phyloP scores from a whole-genome alignment of 2,329 filamentous ascomycete genomes.

The Seiridium cupressi region DNA sequence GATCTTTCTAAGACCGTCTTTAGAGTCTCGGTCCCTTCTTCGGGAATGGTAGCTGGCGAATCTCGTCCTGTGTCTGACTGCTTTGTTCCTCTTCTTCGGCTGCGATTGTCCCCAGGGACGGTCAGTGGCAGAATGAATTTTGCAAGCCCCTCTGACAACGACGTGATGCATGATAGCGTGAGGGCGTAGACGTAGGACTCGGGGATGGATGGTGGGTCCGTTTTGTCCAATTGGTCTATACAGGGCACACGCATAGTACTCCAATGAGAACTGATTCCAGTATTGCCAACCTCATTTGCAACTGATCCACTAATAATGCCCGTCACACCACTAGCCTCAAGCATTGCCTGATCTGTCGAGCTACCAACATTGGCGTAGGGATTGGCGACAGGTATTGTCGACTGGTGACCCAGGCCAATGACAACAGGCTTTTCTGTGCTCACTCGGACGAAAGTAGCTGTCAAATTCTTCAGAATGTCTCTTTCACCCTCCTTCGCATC shows the following conservation, averaged over 20 bases:
- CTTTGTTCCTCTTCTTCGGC: constrained; percentile 47
- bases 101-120: constrained; percentile 67
- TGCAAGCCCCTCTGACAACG: constrained; percentile 85
- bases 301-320: constrained; percentile 80
- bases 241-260: constrained; percentile 83
- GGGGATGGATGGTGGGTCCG: constrained; percentile 76
- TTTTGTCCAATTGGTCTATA: constrained; percentile 92
- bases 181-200: constrained; percentile 94
- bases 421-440: constrained; percentile 87
- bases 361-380: constrained; percentile 54
- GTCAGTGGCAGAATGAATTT: constrained; percentile 92
- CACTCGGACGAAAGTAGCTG: constrained; percentile 85
- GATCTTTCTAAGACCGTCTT: constrained; percentile 25
- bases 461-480: constrained; percentile 75
- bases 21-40: constrained; percentile 29
- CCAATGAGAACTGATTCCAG: constrained; percentile 88
- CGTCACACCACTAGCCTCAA: constrained; percentile 83
- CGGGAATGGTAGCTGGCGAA: constrained; percentile 37
- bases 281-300: constrained; percentile 63
- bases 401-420: constrained; percentile 87
- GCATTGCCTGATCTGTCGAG: constrained; percentile 77
- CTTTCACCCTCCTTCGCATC: constrained; percentile 72
- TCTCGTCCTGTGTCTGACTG: constrained; percentile 38
- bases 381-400: constrained; percentile 70
- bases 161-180: constrained; percentile 83